Base-by-base conservation (phyloP, 805 yeast species). In the Blastobotrys terrestris region DNA sequence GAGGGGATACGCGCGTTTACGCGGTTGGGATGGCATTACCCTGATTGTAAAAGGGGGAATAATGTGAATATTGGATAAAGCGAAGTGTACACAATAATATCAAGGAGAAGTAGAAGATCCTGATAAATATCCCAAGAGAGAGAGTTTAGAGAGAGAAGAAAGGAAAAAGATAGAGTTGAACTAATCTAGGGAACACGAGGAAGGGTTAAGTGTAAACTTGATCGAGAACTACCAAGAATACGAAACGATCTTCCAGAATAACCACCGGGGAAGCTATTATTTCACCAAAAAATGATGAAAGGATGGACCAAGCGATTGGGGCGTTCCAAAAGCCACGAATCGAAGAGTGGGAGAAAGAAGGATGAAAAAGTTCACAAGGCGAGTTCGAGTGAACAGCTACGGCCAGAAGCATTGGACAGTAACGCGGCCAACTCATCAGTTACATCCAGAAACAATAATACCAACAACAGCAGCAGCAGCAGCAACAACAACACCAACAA, bases 271-370 rank as follows among this genome's bases (percentile, higher is more conserved):
- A 39, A 16, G 15, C 43, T 20, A 46, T 13, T 35, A 15, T n/a
- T 14, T 5, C 3, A 35, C 35, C 14, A 39, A 8, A 50, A 19
- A 42, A 68, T 65, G 70, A 68, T 68, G 72, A 67, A 67, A 60
- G 68, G 71, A 50, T 68, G 72, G 72, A 68, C 72, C 26, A 67
- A 66, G 56, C 63, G 71, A 45, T 52, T 57, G 46, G 56, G 60
- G 18, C 54, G 60, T 21, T 55, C 58, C 26, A 57, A 57, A 45
- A 42, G 48, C 22, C 56, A 49, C 45, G 57, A 54, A 11, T 46
- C 53, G 14, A 53, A 54, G 35, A 44, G 44, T 16, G 43, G 48
- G 8, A 46, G 52, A 6, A 55, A 53, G 47, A 51, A 51, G 18
- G 48, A 39, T 49, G 58, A 39, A 49, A 50, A 20, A n/a, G 48